phyloP scores from a whole-genome alignment of 2,329 filamentous ascomycete species.

The Pseudogymnoascus sp. region DNA sequence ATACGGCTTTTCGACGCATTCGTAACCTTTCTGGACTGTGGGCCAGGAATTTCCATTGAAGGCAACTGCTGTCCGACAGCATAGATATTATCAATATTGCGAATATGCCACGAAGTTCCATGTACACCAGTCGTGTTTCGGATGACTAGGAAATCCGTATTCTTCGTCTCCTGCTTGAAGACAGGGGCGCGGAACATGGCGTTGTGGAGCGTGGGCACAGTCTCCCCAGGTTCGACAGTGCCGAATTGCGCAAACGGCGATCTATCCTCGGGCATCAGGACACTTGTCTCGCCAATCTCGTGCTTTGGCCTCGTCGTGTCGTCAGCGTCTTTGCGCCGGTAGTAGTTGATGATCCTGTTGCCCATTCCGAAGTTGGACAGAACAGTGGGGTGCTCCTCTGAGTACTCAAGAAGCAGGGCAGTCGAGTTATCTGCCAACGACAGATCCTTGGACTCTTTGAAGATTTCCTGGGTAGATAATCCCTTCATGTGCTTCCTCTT shows the following conservation, averaged over 20 bases:
- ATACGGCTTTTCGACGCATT: slow-evolving; percentile 95
- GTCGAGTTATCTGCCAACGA: slow-evolving; percentile 83
- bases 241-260: slow-evolving; percentile 95
- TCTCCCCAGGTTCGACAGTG: slow-evolving; percentile 83
- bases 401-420: slow-evolving; percentile 86
- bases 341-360: slow-evolving; percentile 92
- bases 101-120: slow-evolving; percentile 74
- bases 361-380: slow-evolving; percentile 98
- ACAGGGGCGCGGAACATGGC: slow-evolving; percentile 92
- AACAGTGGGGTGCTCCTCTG: slow-evolving; percentile 84
- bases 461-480: slow-evolving; percentile 69
- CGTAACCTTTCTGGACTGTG: slow-evolving; percentile 89
- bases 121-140: slow-evolving; percentile 70
- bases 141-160: slow-evolving; percentile 79
- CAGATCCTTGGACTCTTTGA: slow-evolving; percentile 70
- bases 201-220: slow-evolving; percentile 85
- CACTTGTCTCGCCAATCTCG: slow-evolving; percentile 80
- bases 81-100: slow-evolving; percentile 84
- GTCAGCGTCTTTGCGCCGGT: slow-evolving; percentile 69
- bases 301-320: slow-evolving; percentile 39
- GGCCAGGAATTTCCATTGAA: slow-evolving; percentile 83
- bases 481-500: slow-evolving; percentile 80
- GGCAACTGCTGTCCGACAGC: slow-evolving; percentile 91
- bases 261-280: slow-evolving; percentile 85
- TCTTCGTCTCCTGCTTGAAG: slow-evolving; percentile 73